Evolutionary conservation across 1,284 basidiomycete genomes (phyloP).

Genomic region (Ustilago trichophora): DNA sequence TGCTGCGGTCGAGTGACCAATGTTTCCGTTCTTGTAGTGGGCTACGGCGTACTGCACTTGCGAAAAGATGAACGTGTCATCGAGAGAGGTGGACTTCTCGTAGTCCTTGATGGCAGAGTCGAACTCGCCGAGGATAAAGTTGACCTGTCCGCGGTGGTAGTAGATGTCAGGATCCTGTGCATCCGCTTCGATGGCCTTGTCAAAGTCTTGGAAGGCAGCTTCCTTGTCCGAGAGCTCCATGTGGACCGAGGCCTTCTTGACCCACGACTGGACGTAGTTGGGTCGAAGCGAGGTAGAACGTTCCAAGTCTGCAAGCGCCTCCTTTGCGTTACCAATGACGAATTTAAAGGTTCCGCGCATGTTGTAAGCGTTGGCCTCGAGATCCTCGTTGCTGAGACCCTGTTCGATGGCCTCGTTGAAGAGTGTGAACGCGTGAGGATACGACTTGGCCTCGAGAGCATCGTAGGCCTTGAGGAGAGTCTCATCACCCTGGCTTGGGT

Average conservation of each 20-base stretch:
- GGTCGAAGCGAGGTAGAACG: constrained; percentile 80
- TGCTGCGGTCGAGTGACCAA: constrained; percentile 83
- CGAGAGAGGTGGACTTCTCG: constrained; percentile 83
- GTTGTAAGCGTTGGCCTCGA: constrained; percentile 88
- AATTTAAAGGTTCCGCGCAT: constrained; percentile 86
- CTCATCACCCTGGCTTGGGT: constrained; percentile 80
- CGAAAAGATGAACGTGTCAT: constrained; percentile 86
- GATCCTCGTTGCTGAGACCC: constrained; percentile 77
- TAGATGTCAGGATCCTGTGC: constrained; percentile 92
- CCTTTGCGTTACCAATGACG: constrained; percentile 82
- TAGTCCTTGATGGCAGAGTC: constrained; percentile 87
- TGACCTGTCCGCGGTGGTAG: constrained; percentile 98
- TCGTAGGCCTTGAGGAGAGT: constrained; percentile 83
- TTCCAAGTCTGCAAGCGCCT: constrained; percentile 86
- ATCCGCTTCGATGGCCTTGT: constrained; percentile 85
- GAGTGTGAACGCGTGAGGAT: constrained; percentile 80
- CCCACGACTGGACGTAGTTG: constrained; percentile 85
- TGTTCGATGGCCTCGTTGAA: constrained; percentile 88
- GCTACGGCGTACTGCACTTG: constrained; percentile 98
- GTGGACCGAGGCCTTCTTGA: constrained; percentile 96
- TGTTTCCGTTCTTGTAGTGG: constrained; percentile 87
- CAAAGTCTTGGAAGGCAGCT: constrained; percentile 89
- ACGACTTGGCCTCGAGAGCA: constrained; percentile 87
- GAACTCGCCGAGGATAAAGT: constrained; percentile 95
- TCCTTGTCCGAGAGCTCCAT: constrained; percentile 81